phyloP scores from a whole-genome alignment of 768 basidiomycete genomes.

The Rhizopogon salebrosus region DNA sequence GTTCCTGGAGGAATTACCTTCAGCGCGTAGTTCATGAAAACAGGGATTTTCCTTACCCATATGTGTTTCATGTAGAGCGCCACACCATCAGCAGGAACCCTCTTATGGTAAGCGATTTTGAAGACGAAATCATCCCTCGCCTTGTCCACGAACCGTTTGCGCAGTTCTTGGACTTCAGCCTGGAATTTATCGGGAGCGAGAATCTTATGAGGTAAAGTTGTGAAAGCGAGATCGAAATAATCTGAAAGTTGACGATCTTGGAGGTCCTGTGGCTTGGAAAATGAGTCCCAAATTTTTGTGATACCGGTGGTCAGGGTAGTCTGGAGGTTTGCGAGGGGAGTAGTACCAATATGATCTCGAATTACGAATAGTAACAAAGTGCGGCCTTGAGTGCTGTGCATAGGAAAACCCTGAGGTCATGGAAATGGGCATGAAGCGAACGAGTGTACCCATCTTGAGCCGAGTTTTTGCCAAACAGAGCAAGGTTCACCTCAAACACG shows the following conservation, averaged over 20 bases:
- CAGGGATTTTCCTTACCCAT: slow-evolving; percentile 61
- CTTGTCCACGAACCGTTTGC: slow-evolving; percentile 75
- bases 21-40: neutral
- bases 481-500: slow-evolving; percentile 96
- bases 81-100: slow-evolving; percentile 96
- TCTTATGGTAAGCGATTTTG: slow-evolving; percentile 91
- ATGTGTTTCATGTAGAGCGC: slow-evolving; percentile 96
- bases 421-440: neutral
- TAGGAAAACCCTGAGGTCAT: slow-evolving; percentile 21
- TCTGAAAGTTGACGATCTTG: slow-evolving; percentile 72
- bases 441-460: slow-evolving; percentile 45
- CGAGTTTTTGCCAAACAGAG: slow-evolving; percentile 85
- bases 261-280: slow-evolving; percentile 87
- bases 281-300: slow-evolving; percentile 83
- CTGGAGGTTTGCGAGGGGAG: slow-evolving; percentile 85
- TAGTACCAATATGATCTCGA: slow-evolving; percentile 91
- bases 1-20: slow-evolving; percentile 54
- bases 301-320: slow-evolving; percentile 86
- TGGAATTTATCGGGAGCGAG: slow-evolving; percentile 90
- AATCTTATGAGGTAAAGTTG: slow-evolving; percentile 92
- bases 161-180: slow-evolving; percentile 59
- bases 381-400: slow-evolving; percentile 54
- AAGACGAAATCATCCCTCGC: slow-evolving; percentile 70
- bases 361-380: slow-evolving; percentile 99
- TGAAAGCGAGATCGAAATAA: slow-evolving; percentile 95